phyloP scores from a whole-genome alignment of 1,139 yeast genomes.

The Candida pseudocylindracea region DNA sequence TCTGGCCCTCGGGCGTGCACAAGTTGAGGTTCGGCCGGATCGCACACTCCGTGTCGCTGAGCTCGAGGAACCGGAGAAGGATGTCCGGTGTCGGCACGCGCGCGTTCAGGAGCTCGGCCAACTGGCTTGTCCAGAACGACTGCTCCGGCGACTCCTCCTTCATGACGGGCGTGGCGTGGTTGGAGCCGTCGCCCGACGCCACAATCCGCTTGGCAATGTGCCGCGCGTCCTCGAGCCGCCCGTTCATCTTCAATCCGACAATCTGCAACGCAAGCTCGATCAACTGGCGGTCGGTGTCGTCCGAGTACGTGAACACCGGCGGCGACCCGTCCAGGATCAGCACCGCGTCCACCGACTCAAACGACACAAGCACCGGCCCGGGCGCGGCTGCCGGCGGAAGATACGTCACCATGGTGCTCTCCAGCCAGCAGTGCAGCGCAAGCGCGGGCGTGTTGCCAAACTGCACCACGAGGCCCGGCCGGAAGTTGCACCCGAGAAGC shows the following conservation, averaged over 20 bases:
- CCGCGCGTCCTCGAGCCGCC: conserved; percentile 78
- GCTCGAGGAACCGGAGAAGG: conserved; percentile 38
- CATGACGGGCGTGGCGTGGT: conserved; percentile 1
- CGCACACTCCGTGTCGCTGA: conserved; percentile 34
- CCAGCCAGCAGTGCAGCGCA: conserved; percentile 93
- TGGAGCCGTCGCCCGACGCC: conserved; percentile 15
- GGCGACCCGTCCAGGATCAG: conserved; percentile 16
- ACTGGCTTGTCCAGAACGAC: not conserved
- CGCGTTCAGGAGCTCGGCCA: conserved; percentile 19
- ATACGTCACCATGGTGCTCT: conserved; percentile 78
- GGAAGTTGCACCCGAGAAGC: conserved; percentile 65
- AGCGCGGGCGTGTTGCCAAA: conserved; percentile 72
- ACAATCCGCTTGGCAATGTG: conserved; percentile 77
- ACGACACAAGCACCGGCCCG: conserved; percentile 80
- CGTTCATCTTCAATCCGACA: conserved; percentile 88
- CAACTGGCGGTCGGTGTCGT: conserved; percentile 81
- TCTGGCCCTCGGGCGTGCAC: conserved; percentile 65
- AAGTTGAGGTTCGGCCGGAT: conserved; percentile 59
- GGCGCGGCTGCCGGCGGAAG: conserved; percentile 77
- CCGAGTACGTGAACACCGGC: conserved; percentile 67
- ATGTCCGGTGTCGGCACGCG: conserved; percentile 31
- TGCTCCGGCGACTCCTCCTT: conserved; percentile 1
- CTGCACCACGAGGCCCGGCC: conserved; percentile 59
- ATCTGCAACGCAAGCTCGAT: conserved; percentile 85
- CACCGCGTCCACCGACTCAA: conserved; percentile 25